Base-by-base conservation (phyloP, 331 rosid species). In the Dryas integrifolia region DNA sequence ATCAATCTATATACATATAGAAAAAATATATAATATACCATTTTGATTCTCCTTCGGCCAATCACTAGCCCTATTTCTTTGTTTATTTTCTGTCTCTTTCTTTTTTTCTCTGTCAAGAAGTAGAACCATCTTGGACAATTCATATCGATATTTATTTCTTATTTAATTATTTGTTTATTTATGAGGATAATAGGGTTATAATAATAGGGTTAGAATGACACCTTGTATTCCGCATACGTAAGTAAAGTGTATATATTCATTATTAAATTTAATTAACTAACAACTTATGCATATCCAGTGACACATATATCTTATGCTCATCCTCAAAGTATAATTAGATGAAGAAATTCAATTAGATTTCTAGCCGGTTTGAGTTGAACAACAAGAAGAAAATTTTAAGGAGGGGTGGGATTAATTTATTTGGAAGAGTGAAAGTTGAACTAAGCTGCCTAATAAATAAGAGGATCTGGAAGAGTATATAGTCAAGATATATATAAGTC, bases 31-130 rank as follows among this genome's bases (percentile, higher is more conserved):
- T 21, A 21, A 21, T 21, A 21, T 21, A 21, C 55, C 60, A 24
- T 82, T 77, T 44, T 11, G 84, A 84, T 84, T 82, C 86, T 81
- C 63, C 58, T 39, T 84, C 67, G 78, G 46, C 88, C 82, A 72
- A 82, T 76, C 73, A 70, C 77, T 18, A 21, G 24, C 68, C 65
- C 43, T 63, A 1, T 43, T 62, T 7, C 5, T 40, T 72, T 79
- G 7, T 67, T 72, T 51, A 9, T 47, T 58, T 44, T 69, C 46
- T 49, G 21, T 60, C 67, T 76, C 45, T 50, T 48, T 72, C 55
- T 79, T 43, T 66, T 18, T 63, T 26, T 56, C 58, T 68, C 24
- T 56, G 24, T 39, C 57, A 69, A 69, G 40, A 67, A 64, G 48
- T 75, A 47, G 68, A 26, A 72, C 63, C 58, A 43, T 63, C 69